Conservation (phyloP, 495 filamentous ascomycete species). For the Astrothelium macrocarpum region DNA sequence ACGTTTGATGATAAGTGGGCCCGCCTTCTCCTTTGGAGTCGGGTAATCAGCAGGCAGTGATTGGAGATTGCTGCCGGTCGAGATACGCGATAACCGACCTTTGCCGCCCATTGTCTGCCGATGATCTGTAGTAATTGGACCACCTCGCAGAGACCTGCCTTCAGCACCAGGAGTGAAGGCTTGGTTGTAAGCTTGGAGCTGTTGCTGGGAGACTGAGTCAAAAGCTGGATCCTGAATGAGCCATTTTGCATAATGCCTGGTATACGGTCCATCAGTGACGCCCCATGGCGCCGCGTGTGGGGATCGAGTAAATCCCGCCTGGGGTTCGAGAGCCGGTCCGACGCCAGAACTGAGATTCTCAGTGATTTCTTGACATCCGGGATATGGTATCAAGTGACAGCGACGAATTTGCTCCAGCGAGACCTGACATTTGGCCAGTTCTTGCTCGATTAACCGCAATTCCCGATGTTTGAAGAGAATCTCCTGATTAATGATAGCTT, state of each 20-base stretch:
- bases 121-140: neutral
- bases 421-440: conserved; percentile 89
- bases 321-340: conserved; percentile 53
- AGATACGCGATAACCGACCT: conserved; percentile 33
- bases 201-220: conserved; percentile 39
- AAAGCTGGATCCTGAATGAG: conserved; percentile 81
- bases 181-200: neutral
- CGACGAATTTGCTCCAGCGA: conserved; percentile 92
- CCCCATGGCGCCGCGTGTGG: conserved; percentile 73
- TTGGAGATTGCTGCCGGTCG: conserved; percentile 52
- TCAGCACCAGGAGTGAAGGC: conserved; percentile 30
- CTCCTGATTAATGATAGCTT: conserved; percentile 56
- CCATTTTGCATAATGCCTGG: conserved; percentile 90
- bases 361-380: conserved; percentile 50
- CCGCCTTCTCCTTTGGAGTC: conserved; percentile 51
- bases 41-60: conserved; percentile 62
- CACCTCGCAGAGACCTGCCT: conserved; percentile 62
- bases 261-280: conserved; percentile 82
- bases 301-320: conserved; percentile 50
- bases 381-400: conserved; percentile 83
- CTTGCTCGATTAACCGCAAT: conserved; percentile 86
- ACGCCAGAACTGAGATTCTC: conserved; percentile 59
- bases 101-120: conserved; percentile 12
- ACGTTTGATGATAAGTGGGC: conserved; percentile 51
- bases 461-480: conserved; percentile 92